phyloP scores from a whole-genome alignment of 352 stramenopile genomes.

The Globisporangium lucens region DNA sequence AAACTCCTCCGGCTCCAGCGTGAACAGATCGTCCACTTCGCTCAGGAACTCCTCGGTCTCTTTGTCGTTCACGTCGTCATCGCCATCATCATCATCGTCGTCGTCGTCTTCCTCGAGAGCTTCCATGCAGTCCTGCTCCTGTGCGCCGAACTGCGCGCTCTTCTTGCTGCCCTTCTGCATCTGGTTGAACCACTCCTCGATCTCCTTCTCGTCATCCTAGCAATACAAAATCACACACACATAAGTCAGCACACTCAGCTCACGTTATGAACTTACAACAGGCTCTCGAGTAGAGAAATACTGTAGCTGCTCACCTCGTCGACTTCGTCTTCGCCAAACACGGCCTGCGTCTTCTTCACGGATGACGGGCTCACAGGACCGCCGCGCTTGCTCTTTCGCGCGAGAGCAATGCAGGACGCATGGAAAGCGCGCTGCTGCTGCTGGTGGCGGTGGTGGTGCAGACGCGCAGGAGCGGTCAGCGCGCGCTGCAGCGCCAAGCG shows the following conservation, averaged over 20 bases:
- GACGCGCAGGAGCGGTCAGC: background rate
- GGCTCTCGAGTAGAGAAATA: background rate
- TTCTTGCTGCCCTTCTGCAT: conserved; percentile 34
- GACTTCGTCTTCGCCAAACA: conserved; percentile 26
- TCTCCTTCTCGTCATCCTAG: conserved; percentile 39
- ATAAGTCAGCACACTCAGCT: background rate
- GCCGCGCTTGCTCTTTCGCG: conserved; percentile 45
- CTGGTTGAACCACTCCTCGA: conserved; percentile 44
- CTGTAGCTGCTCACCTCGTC: conserved; percentile 22
- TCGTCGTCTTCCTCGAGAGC: conserved; percentile 24
- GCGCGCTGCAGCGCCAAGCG: conserved; percentile 5
- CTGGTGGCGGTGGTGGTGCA: background rate
- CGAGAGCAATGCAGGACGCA: conserved; percentile 29
- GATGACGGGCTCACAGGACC: conserved; percentile 12
- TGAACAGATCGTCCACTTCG: conserved; percentile 69
- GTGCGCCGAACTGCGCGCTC: conserved; percentile 10
- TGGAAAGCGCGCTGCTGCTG: conserved; percentile 33
- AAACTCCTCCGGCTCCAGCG: conserved; percentile 55
- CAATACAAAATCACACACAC: background rate
- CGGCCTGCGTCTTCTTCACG: conserved; percentile 15
- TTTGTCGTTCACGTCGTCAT: conserved; percentile 37
- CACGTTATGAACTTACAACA: no score
- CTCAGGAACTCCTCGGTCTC: conserved; percentile 68
- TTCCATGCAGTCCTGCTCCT: conserved; percentile 34
- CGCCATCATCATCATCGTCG: conserved; percentile 19